Percentiles rank a stretch among this genome's conserved stretches.
These are phyloP conservation scores for Dictyophora rubrovolvata DNA, from an alignment of 768 basidiomycete species.

Conservation along the genomic window DNA sequence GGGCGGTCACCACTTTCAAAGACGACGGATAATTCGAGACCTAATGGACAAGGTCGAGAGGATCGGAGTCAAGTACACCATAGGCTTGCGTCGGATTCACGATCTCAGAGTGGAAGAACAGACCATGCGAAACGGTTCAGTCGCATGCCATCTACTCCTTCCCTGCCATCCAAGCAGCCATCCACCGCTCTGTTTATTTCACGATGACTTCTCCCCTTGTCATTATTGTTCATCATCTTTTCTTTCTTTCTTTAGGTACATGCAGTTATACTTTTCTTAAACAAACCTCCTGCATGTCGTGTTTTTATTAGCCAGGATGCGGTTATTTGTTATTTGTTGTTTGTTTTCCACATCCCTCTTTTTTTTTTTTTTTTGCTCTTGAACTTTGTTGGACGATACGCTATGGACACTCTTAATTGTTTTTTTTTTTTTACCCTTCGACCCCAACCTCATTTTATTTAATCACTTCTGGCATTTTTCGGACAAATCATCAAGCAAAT, in stretches of 20 bases:
- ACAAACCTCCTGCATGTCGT: no score
- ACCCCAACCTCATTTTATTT: background rate
- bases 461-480: background rate
- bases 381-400: background rate
- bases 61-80: background rate
- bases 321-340: background rate
- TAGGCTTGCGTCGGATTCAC: background rate
- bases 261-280: no score
- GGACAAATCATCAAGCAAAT: background rate
- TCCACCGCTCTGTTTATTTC: background rate
- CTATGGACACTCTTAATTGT: background rate
- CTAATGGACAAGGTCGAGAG: background rate
- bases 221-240: background rate
- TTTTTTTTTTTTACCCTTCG: no score
- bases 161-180: background rate
- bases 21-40: background rate
- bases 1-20: background rate
- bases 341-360: background rate
- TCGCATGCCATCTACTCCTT: background rate
- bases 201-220: background rate
- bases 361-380: background rate
- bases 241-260: background rate
- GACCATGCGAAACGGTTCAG: background rate
- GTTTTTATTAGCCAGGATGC: background rate
- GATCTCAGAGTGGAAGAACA: background rate